Conservation (phyloP, 2,329 filamentous ascomycete species). For the Colletotrichum sansevieriae region DNA sequence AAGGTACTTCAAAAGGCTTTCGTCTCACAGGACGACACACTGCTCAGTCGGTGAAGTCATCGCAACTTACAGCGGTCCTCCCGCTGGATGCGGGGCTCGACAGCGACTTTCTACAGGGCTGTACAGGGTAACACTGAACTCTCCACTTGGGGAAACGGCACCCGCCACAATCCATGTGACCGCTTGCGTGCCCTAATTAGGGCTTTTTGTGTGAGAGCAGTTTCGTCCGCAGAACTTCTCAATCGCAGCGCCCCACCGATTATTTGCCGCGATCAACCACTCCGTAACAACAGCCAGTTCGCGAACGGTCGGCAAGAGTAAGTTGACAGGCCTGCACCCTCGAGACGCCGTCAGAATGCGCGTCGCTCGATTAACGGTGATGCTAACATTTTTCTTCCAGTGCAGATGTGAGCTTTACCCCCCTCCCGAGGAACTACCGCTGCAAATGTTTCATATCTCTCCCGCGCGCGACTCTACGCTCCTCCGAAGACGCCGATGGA, state of each 20-base stretch:
- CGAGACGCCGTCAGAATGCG: neutral
- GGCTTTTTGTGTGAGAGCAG: constrained; percentile 28
- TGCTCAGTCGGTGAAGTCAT: neutral
- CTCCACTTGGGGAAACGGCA: neutral
- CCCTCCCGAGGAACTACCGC: constrained; percentile 7
- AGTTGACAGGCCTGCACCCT: constrained; percentile 52
- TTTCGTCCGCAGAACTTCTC: constrained; percentile 33
- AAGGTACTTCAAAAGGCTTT: too few relatives aligned
- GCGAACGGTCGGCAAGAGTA: constrained; percentile 70
- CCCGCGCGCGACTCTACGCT: constrained; percentile 33
- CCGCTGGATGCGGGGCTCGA: too few relatives aligned
- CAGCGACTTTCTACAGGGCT: neutral
- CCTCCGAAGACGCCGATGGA: constrained; percentile 41
- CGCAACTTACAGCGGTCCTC: neutral
- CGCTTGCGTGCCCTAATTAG: constrained; percentile 40
- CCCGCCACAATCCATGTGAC: constrained; percentile 15
- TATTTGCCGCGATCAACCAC: constrained; percentile 36
- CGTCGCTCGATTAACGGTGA: constrained; percentile 15
- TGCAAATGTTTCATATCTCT: constrained; percentile 29
- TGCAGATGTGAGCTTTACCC: constrained; percentile 84
- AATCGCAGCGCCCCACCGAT: constrained; percentile 35
- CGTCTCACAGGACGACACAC: too few relatives aligned
- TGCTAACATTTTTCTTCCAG: constrained; percentile 60
- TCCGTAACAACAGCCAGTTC: constrained; percentile 52
- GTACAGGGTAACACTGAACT: neutral